Percentiles rank a stretch among this genome's conserved stretches.
These are phyloP conservation scores for Aspergillus neoniger DNA, from an alignment of 2,329 filamentous ascomycete species.

Conservation along the genomic window DNA sequence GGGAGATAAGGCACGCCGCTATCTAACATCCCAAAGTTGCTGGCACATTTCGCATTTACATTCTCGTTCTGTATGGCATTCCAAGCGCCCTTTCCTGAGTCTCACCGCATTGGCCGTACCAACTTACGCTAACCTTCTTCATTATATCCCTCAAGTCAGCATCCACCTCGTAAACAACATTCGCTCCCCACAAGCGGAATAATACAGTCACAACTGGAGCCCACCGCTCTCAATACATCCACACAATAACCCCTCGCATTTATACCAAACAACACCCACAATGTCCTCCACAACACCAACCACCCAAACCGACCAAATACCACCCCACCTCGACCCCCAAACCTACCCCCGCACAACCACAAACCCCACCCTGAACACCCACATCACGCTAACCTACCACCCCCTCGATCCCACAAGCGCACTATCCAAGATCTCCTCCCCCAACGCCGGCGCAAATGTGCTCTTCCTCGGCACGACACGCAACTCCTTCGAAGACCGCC, in stretches of 20 bases:
- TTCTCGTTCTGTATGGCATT: background rate
- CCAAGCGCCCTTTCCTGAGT: background rate
- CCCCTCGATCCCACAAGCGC: conserved; percentile 39
- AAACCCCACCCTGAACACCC: conserved; percentile 37
- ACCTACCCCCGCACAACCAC: conserved; percentile 44
- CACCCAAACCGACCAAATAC: conserved; percentile 13
- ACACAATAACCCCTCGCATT: background rate
- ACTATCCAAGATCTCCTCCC: conserved; percentile 42
- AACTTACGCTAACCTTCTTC: no score
- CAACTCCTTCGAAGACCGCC: conserved; percentile 43
- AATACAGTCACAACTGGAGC: background rate
- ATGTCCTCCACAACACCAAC: background rate
- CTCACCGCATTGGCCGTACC: background rate
- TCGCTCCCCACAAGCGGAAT: no score
- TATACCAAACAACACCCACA: background rate
- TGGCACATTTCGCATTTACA: background rate
- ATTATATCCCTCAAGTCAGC: no score
- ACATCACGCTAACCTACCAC: conserved; percentile 46
- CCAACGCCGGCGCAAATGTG: conserved; percentile 47
- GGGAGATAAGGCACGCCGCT: background rate
- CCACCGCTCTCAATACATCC: background rate
- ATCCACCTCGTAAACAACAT: no score
- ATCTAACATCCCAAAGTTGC: background rate
- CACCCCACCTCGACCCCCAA: conserved; percentile 39
- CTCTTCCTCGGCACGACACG: conserved; percentile 51